These are phyloP conservation scores for Xylariales sp. DNA, from an alignment of 2,329 filamentous ascomycete species.

Conservation along the genomic window DNA sequence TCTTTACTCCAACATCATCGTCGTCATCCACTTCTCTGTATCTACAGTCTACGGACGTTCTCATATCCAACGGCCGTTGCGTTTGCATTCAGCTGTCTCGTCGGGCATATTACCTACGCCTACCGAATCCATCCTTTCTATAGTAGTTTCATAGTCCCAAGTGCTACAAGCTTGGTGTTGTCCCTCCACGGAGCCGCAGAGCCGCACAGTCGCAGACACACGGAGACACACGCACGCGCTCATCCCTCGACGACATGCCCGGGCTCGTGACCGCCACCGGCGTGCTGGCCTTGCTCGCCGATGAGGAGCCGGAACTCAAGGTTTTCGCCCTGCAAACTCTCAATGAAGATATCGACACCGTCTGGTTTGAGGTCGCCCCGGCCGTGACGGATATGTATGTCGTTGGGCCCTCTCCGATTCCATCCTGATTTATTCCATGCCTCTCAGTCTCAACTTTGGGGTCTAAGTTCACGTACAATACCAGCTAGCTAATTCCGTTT, in stretches of 20 bases:
- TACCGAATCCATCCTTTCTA: constrained; percentile 7
- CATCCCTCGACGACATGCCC: constrained; percentile 73
- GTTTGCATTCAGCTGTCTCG: not conserved
- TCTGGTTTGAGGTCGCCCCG: constrained; percentile 97
- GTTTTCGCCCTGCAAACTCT: constrained; percentile 94
- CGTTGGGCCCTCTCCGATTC: constrained; percentile 19
- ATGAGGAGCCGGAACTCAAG: constrained; percentile 93
- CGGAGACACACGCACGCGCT: not conserved
- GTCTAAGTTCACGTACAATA: not conserved
- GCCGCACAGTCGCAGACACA: not conserved
- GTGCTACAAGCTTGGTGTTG: not conserved
- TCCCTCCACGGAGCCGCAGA: not conserved
- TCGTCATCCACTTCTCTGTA: not conserved
- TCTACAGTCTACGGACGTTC: not conserved
- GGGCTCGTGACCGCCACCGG: constrained; percentile 94
- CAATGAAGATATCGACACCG: constrained; percentile 94
- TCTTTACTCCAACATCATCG: constrained; percentile 7
- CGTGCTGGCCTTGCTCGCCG: constrained; percentile 92
- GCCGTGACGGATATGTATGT: constrained; percentile 90
- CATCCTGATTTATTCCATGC: not conserved
- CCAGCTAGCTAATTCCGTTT: constrained; percentile 33
- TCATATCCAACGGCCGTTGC: not conserved
- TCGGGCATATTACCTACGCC: not conserved
- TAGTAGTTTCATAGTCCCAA: not conserved
- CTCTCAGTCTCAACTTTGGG: not conserved